Base-by-base conservation (phyloP, 2,329 filamentous ascomycete species). In the Metarhizium sp. region DNA sequence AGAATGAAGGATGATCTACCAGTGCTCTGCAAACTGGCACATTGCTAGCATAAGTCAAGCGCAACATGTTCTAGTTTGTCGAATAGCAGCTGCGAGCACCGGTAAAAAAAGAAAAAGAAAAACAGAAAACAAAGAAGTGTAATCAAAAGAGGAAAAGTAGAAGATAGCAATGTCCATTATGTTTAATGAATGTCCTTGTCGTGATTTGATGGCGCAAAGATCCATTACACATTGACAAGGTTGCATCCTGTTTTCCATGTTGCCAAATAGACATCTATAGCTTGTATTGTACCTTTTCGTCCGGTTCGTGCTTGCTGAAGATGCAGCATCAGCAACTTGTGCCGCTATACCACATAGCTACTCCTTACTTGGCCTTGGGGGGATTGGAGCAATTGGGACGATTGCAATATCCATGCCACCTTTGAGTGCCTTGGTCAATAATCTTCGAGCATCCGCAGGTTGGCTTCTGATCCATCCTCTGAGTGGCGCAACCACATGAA, bases 351-450 rank as follows among this genome's bases (percentile, higher is more conserved):
- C 25, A 36, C 14, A 52, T 49, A 25, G 54, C 6, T 6, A 43
- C 3, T 25, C 25, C n/a, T 14, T 53, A 53, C 18, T 49, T 6
- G n/a, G 45, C 34, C 20, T 55, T 58, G 51, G 59, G 60, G 48
- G 67, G 67, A 29, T 69, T 68, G 18, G 66, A 66, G 56, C 69
- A 71, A 51, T 59, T 42, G 43, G 64, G 42, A 25, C 67, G 66
- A 10, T 58, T 54, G 59, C 69, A 72, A 50, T 64, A 64, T 25
- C 69, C 69, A 45, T 67, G 63, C 66, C 66, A 72, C 2, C 29
- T 61, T 55, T 67, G 65, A 16, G 57, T 58, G 25, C 63, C 66
- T 55, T 67, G 63, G 49, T 66, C 59, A 30, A 64, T 59, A 51
- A 67, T 52, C 36, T 59, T 60, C 29, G 50, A 54, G 61, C 69